Evolutionary conservation across 108 stramenopile genomes (phyloP).

Genomic region (Nannochloropsis salina): DNA sequence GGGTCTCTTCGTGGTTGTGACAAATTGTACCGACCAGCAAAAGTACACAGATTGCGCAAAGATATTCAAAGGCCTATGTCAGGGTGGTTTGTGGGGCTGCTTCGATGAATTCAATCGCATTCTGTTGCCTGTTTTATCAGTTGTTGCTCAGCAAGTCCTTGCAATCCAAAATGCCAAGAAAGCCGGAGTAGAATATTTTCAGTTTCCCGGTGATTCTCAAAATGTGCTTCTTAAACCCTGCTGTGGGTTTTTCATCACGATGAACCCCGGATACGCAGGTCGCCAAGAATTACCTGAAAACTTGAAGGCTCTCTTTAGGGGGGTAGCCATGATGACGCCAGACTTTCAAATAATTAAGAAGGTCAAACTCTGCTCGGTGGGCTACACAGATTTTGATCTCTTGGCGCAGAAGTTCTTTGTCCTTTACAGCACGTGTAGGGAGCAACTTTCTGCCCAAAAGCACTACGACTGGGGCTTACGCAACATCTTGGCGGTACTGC

Average conservation of each 20-base stretch:
- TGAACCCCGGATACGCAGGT: slow-evolving; percentile 90
- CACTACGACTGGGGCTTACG: slow-evolving; percentile 87
- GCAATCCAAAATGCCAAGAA: slow-evolving; percentile 83
- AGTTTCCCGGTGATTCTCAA: slow-evolving; percentile 84
- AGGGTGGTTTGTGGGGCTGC: slow-evolving; percentile 83
- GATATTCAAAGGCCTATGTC: slow-evolving; percentile 85
- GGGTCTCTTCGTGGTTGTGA: slow-evolving; percentile 80
- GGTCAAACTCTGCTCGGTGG: slow-evolving; percentile 84
- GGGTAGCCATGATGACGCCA: slow-evolving; percentile 87
- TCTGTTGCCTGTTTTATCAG: slow-evolving; percentile 76
- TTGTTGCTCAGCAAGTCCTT: slow-evolving; percentile 77
- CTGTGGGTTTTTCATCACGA: slow-evolving; percentile 84
- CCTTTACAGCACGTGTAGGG: slow-evolving; percentile 75
- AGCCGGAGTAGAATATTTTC: slow-evolving; percentile 64
- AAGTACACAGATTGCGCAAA: slow-evolving; percentile 83
- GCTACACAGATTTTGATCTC: slow-evolving; percentile 70
- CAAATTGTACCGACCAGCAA: slow-evolving; percentile 84
- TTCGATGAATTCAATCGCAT: slow-evolving; percentile 92
- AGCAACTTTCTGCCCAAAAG: slow-evolving; percentile 76
- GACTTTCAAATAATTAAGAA: slow-evolving; percentile 88
- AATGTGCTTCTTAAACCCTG: slow-evolving; percentile 70
- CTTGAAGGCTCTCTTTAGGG: slow-evolving; percentile 81
- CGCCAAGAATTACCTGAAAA: slow-evolving; percentile 86
- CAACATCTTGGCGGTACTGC: slow-evolving; percentile 74
- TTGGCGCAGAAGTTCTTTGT: slow-evolving; percentile 76